phyloP scores from a whole-genome alignment of 306 rosid species.

The Casuarina glauca region DNA sequence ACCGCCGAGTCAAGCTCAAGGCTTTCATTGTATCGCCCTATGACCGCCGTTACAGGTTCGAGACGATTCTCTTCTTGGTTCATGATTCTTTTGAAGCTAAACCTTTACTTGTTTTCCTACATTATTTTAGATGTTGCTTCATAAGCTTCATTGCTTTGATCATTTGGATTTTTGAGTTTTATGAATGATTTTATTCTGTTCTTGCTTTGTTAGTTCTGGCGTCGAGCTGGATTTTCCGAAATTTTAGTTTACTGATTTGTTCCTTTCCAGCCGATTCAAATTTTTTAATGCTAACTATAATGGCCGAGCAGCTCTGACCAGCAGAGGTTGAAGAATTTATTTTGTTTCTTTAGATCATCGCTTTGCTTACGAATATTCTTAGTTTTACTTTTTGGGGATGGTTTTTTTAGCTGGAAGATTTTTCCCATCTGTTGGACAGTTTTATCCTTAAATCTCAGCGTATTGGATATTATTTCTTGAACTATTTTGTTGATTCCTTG shows the following conservation, averaged over 20 bases:
- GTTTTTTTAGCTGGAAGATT: neutral
- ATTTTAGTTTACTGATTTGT: neutral
- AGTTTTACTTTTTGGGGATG: neutral
- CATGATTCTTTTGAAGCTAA: neutral
- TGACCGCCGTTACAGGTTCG: constrained; percentile 82
- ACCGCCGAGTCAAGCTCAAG: constrained; percentile 53
- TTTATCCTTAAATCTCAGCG: neutral
- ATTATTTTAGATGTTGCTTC: neutral
- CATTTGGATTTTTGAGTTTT: neutral
- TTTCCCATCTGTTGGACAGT: neutral
- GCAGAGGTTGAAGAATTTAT: neutral
- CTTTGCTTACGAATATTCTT: neutral
- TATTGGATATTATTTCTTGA: neutral
- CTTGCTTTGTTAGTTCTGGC: neutral
- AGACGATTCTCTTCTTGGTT: neutral
- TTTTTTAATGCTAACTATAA: neutral
- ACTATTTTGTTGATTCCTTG: neutral
- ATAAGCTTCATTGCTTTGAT: neutral
- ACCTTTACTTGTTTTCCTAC: neutral
- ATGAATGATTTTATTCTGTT: neutral
- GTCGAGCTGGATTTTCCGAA: neutral
- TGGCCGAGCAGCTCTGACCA: neutral
- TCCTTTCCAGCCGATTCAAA: neutral
- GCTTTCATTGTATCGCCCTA: constrained; percentile 57
- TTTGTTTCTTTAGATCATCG: neutral